Base-by-base conservation (phyloP, 345 rosid genomes). In the Aquilaria sinensis region DNA sequence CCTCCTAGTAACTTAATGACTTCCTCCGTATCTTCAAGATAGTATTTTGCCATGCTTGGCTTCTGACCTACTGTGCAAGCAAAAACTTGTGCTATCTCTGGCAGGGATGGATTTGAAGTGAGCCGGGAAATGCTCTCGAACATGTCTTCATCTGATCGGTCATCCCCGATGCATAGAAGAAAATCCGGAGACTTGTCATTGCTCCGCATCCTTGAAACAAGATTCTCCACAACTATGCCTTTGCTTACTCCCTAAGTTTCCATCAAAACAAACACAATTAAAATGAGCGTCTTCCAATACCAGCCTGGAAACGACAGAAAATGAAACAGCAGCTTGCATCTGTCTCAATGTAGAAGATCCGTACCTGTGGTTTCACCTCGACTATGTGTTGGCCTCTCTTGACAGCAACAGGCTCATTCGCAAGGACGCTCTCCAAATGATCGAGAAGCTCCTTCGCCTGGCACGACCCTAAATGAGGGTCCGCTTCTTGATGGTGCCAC, bases 361-460 rank as follows among this genome's bases (percentile, higher is more conserved):
- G 50, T 77, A 88, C 97, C 97, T 90, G 97, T n/a, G 96, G 97
- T 67, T 87, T 90, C 53, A 85, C 90, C 80, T 90, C 97, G 51
- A 90, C 96, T 32, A 90, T 90, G 53, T 82, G 71, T 53, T 77
- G 90, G 61, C 97, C 96, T 59, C 85, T 81, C 73, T 84, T 90
- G 63, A 87, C 97, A 69, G 84, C 86, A 48, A 90, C 96, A 11
- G 96, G 97, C 72, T 90, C 96, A 45, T 87, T 87, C 5, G 90
- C 79, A 60, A 90, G 96, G 43, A 90, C 96, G 60, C 67, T 83
- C 68, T 90, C 97, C 70, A 90, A 76, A 64, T 90, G 97, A 81
- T 84, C 87, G 15, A 82, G 87, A 58, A 90, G 97, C 76, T 90
- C 96, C 66, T 84, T 85, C 59, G 96, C 92, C 73, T 90, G 97